A percentile compares a stretch with the other conserved stretches of the same genome.
Conservation (phyloP, 306 rosid genomes). For the Cicer yamashitae region DNA sequence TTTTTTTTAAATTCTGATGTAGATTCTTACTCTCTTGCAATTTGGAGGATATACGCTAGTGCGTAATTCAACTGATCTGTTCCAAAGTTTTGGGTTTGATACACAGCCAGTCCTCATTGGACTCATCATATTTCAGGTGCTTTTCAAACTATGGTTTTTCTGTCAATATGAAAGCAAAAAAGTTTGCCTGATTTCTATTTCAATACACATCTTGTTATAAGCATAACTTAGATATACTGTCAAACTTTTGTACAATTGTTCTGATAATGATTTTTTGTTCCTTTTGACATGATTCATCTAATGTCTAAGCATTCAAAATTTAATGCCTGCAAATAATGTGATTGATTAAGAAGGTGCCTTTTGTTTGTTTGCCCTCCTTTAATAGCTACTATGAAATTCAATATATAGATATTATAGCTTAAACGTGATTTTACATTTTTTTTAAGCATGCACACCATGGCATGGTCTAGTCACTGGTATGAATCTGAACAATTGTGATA, state of each 20-base stretch:
- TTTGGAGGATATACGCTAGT: constrained; percentile 97
- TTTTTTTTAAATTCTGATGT: constrained; percentile 42
- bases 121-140: constrained; percentile 90
- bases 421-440: not conserved
- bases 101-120: constrained; percentile 95
- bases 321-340: constrained; percentile 16
- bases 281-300: constrained; percentile 12
- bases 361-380: constrained; percentile 19
- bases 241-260: not conserved
- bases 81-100: constrained; percentile 90
- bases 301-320: constrained; percentile 11
- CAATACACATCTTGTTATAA: constrained; percentile 17
- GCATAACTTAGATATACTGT: constrained; percentile 17
- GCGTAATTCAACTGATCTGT: constrained; percentile 85
- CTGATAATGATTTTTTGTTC: not conserved
- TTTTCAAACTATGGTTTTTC: constrained; percentile 29
- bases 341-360: constrained; percentile 16
- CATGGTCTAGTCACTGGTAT: not conserved
- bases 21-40: constrained; percentile 94
- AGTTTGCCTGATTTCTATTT: constrained; percentile 3
- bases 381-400: not conserved
- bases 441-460: not conserved
- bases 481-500: not conserved
- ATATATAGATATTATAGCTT: not conserved
- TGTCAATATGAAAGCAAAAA: not conserved